Base-by-base conservation (phyloP, 106 monocot genomes). In the Dactylorhiza incarnata region DNA sequence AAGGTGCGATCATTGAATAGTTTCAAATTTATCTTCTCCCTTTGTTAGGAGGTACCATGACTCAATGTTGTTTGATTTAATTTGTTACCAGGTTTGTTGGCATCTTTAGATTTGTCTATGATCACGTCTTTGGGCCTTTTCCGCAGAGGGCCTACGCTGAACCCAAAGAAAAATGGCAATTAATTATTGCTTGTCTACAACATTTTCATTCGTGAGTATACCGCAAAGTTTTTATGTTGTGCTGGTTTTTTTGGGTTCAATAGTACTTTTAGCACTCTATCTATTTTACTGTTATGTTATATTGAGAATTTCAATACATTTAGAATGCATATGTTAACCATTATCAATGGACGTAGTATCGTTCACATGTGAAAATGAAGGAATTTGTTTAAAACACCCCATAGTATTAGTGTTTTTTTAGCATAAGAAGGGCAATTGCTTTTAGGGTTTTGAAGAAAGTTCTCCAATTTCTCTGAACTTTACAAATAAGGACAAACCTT, bases 71-170 rank as follows among this genome's bases (percentile, higher is more conserved):
- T 37, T 25, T 61, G 19, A 3, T 72, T 80, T 12, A 73, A 29
- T 9, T 19, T 24, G 82, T 77, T 78, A 52, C 13, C 73, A 97
- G 96, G 81, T 93, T 93, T 84, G 56, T 87, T 10, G 93, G 96
- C 25, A 97, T 97, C 55, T 97, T 93, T 79, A 88, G 85, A 81
- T 97, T 97, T 87, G 84, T 93, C 6, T 91, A 91, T 82, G 96
- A 97, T 81, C 87, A 97, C 80, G 93, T 87, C 11, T 97, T 93
- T 83, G 91, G 91, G 46, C 85, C 87, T 77, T 97, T 93, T 76
- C 85, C 86, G 79, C 93, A 93, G 68, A 91, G 96, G 68, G 96
- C 96, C 5, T 97, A 97, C 82, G 87, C 86, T 26, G 91, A 97
- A 80, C 84, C 89, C 17, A 81, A 73, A 78, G 96, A 97, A 65